Evolutionary conservation across 2,329 filamentous ascomycete species (phyloP), one percentile per base, ranked within the genome.

Genomic region (Venturia pyrina): DNA sequence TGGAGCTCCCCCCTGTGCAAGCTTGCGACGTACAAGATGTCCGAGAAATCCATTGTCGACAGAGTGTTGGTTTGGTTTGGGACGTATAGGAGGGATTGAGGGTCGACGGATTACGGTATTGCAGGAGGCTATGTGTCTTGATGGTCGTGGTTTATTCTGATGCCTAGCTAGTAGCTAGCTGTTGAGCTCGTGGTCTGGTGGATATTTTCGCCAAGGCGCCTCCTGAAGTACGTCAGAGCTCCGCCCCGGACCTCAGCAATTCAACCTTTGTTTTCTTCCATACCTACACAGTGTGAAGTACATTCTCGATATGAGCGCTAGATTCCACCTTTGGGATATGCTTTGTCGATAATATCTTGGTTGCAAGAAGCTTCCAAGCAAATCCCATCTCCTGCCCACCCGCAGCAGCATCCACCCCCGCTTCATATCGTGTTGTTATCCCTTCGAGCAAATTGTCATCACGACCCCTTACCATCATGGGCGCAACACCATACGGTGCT

Each of bases 21-120:
- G 59, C 41, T 62, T 50, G 64, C 62, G 69, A 83, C 90, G 81
- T 83, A 96, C 91, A 96, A 96, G 77, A 87, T 88, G 79, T 96
- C 91, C 69, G 91, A 93, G 82, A 92, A 90, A 79, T 96, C 92
- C 91, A 96, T 96, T 70, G 75, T 82, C 11, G 48, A 74, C 69
- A 66, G 64, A 32, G n/a, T 11, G 56, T 28, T 68, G 32, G 19
- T 44, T 19, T 53, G 43, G 11, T 24, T 15, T 65, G 15, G 53
- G n/a, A 10, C 19, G 53, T 59, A 32, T 37, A 21, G 53, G 53
- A 37, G 53, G 32, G 24, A 37, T n/a, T 59, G 28, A 10, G 17
- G 13, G 5, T 37, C 15, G 15, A 32, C 19, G 32, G 53, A 37
- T 59, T 32, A 15, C 53, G 28, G 19, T 4, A n/a, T 34, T 5